These are phyloP conservation scores for Physcomitrellopsis africana DNA, from an alignment of 225 moss, liverwort and hornwort genomes.

Conservation along the genomic window DNA sequence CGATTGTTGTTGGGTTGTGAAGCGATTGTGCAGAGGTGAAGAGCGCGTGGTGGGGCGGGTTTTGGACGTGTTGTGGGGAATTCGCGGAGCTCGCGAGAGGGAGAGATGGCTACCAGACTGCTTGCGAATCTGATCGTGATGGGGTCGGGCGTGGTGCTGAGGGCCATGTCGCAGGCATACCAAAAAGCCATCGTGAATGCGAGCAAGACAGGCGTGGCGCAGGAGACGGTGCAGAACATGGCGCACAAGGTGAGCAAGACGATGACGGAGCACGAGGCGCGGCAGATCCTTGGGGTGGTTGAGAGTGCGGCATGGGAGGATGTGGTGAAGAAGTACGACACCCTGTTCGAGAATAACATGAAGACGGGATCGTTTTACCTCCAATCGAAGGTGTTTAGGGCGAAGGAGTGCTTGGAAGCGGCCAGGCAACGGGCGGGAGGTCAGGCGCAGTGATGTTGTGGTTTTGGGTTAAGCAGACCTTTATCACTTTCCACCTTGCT, in stretches of 20 bases:
- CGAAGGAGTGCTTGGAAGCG: constrained; percentile 64
- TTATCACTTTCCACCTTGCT: neutral
- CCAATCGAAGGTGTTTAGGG: constrained; percentile 72
- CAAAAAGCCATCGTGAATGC: constrained; percentile 84
- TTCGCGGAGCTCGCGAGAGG: neutral
- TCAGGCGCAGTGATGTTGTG: constrained; percentile 13
- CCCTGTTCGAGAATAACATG: constrained; percentile 60
- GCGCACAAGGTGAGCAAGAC: constrained; percentile 64
- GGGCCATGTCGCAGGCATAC: constrained; percentile 81
- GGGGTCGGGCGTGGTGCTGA: constrained; percentile 60
- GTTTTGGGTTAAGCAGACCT: neutral
- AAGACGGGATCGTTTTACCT: constrained; percentile 64
- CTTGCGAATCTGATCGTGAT: constrained; percentile 72
- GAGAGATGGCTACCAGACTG: constrained; percentile 59
- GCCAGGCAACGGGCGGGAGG: constrained; percentile 31
- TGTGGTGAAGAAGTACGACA: constrained; percentile 70
- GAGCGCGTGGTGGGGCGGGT: neutral
- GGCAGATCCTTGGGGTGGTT: constrained; percentile 72
- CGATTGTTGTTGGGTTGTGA: neutral
- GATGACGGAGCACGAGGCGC: constrained; percentile 73
- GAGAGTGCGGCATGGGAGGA: constrained; percentile 81
- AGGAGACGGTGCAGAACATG: constrained; percentile 84
- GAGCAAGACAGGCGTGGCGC: constrained; percentile 69
- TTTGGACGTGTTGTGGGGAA: neutral
- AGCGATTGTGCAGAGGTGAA: neutral